Conservation (phyloP, 2,329 filamentous ascomycete genomes). For the Gyromitra esculenta region DNA sequence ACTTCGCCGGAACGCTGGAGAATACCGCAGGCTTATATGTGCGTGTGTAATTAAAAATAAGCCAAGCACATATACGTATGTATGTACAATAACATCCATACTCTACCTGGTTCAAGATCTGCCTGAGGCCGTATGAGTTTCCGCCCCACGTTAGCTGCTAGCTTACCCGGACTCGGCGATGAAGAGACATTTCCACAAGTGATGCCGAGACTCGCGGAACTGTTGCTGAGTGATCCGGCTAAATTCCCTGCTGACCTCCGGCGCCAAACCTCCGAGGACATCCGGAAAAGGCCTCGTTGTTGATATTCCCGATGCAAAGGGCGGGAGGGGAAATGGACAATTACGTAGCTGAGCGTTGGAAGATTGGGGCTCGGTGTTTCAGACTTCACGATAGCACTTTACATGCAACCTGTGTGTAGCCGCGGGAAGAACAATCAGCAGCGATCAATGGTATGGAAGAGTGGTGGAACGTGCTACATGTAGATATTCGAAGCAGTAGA, state of each 20-base stretch:
- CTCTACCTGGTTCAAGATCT: background rate
- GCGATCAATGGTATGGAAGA: slow-evolving; percentile 6
- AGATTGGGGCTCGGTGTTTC: slow-evolving; percentile 3
- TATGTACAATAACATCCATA: slow-evolving; percentile 1
- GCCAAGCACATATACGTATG: background rate
- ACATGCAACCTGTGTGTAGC: background rate
- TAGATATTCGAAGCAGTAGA: background rate
- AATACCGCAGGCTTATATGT: background rate
- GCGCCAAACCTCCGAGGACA: slow-evolving; percentile 36
- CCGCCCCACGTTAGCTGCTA: slow-evolving; percentile 24
- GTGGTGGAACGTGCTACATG: slow-evolving; percentile 3
- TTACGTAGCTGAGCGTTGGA: slow-evolving; percentile 23
- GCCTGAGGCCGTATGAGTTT: slow-evolving; percentile 15
- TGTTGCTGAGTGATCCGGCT: slow-evolving; percentile 34
- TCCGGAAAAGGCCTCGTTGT: slow-evolving; percentile 36
- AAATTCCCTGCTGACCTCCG: slow-evolving; percentile 30
- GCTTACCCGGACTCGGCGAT: slow-evolving; percentile 39
- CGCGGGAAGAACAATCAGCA: background rate
- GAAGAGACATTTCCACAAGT: slow-evolving; percentile 8
- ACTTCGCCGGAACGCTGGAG: background rate
- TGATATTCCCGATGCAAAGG: slow-evolving; percentile 22
- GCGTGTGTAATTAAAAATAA: background rate
- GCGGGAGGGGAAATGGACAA: slow-evolving; percentile 28
- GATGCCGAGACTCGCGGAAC: slow-evolving; percentile 33
- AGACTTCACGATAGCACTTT: slow-evolving; percentile 4